Evolutionary conservation across 768 basidiomycete species (phyloP).

Genomic region (Mycena latifolia): DNA sequence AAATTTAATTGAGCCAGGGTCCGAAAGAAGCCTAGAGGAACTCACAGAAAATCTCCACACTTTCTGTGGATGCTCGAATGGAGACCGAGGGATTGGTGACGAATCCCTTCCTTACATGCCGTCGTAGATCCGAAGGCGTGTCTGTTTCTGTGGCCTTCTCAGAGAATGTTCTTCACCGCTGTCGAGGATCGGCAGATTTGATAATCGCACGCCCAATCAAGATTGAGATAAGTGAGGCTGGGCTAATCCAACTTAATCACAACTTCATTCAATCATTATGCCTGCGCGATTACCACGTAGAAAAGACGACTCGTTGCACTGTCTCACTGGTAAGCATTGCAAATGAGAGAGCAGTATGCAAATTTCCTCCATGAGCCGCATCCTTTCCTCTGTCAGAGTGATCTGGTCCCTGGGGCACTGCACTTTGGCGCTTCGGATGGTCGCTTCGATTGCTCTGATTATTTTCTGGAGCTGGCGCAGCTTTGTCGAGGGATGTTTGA

Average conservation of each 20-base stretch:
- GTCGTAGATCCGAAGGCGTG: slow-evolving; percentile 11
- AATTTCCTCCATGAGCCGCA: too few relatives aligned
- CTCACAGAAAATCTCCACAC: slow-evolving; percentile 23
- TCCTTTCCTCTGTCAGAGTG: too few relatives aligned
- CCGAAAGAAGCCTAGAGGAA: slow-evolving; percentile 24
- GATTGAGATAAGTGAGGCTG: slow-evolving; percentile 29
- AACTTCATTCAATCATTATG: too few relatives aligned
- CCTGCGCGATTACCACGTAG: too few relatives aligned
- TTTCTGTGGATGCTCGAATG: background rate
- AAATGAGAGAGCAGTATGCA: too few relatives aligned
- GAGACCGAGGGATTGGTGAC: background rate
- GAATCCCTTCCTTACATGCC: slow-evolving; percentile 1
- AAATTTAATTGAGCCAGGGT: slow-evolving; percentile 34
- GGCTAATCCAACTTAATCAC: slow-evolving; percentile 20
- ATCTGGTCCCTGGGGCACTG: too few relatives aligned
- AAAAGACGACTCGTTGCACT: too few relatives aligned
- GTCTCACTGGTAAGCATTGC: too few relatives aligned
- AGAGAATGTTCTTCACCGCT: slow-evolving; percentile 31
- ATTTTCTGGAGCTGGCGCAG: too few relatives aligned
- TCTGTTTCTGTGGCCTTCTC: slow-evolving; percentile 11
- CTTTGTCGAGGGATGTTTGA: too few relatives aligned
- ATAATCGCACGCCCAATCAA: slow-evolving; percentile 30
- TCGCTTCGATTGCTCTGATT: too few relatives aligned
- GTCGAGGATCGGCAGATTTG: slow-evolving; percentile 11
- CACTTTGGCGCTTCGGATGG: too few relatives aligned